Conservation (phyloP, 2,329 filamentous ascomycete genomes). For the Pseudogymnoascus sp. region DNA sequence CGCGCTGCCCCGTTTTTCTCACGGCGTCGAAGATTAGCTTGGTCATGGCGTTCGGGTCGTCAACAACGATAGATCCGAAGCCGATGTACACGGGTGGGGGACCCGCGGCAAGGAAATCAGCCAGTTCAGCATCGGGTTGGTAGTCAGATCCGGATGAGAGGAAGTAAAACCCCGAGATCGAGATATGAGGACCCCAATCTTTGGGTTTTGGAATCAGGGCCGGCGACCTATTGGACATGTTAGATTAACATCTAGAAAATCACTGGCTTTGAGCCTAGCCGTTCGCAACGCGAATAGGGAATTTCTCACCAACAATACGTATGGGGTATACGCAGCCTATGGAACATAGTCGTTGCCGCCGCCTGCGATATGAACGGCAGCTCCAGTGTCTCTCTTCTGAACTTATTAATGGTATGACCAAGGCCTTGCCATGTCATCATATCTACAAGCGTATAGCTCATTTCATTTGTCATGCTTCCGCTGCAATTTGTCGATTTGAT, state of each 20-base stretch:
- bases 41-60: constrained; percentile 61
- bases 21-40: constrained; percentile 61
- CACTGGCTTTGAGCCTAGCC: neutral
- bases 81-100: constrained; percentile 69
- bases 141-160: constrained; percentile 56
- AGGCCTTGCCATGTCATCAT: constrained; percentile 70
- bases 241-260: neutral
- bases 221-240: constrained; percentile 45
- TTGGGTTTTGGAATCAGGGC: constrained; percentile 63
- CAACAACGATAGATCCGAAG: constrained; percentile 71
- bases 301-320: constrained; percentile 71
- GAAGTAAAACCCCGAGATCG: constrained; percentile 66
- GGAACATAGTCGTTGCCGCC: constrained; percentile 73
- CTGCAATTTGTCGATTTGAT: constrained; percentile 55
- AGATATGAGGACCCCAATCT: constrained; percentile 62
- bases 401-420: constrained; percentile 84
- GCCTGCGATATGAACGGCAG: constrained; percentile 71
- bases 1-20: constrained; percentile 53
- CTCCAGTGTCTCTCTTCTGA: constrained; percentile 64
- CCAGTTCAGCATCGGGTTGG: constrained; percentile 53
- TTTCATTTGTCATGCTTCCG: constrained; percentile 55
- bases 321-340: constrained; percentile 67
- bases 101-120: constrained; percentile 56
- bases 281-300: neutral
- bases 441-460: constrained; percentile 61